Base-by-base conservation (phyloP, 2,329 filamentous ascomycete species). In the Bipolaris sorokiniana region DNA sequence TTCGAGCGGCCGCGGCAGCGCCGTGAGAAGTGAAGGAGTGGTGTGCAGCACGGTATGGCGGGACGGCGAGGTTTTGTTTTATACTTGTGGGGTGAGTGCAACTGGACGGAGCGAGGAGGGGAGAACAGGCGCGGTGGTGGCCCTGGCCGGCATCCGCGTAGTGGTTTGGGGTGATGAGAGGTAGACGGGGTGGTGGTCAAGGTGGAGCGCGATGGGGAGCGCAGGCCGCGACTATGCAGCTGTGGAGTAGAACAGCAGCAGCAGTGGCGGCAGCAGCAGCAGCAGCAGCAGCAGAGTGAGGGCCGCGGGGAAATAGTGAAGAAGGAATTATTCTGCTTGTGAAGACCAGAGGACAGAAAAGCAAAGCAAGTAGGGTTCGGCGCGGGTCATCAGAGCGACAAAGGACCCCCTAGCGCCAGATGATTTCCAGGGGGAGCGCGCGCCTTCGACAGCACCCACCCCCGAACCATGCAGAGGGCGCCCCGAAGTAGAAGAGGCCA, bases 1-100 rank as follows among this genome's bases (percentile, higher is more conserved):
- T 76, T 44, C 50, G 60, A 61, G 63, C 61, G 68, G 66, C 67
- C 47, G 64, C 62, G 67, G 65, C 67, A 54, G 58, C 58, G 65
- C 65, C 65, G 63, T 61, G 51, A 52, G 51, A 42, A 48, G 57
- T 36, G 26, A 28, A 33, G 41, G 22, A 55, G 36, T 57, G 48
- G 61, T 62, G 65, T 54, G 62, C 62, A 50, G 58, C 47, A 53
- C 45, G 54, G 22, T 34, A 49, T 42, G 49, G 64, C 44, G 54
- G 40, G 40, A 53, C 54, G 34, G 42, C 28, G 42, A 33, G 23
- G 16, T 44, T 49, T 16, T 33, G n/a, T 33, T 47, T 44, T 45
- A 31, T 56, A 62, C 41, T 54, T 57, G 44, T 51, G 33, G 41
- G 45, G 26, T 40, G 48, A 52, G 31, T 40, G 59, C 54, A 16